Evolutionary conservation across 805 yeast species (phyloP).

Genomic region (Wickerhamiella parazyma): DNA sequence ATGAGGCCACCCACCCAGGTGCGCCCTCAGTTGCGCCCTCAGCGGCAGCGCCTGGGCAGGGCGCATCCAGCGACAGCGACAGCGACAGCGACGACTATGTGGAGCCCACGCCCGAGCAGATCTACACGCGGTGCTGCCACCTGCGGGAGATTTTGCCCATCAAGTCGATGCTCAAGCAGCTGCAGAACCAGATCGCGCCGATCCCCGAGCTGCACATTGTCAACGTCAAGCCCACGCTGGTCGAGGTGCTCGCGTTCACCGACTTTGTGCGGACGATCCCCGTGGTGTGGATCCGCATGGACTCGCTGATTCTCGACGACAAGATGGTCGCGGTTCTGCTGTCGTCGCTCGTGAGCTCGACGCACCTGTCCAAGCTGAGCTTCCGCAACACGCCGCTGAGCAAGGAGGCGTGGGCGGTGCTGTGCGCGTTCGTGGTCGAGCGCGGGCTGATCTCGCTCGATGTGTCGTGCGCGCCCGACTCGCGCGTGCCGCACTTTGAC

Average conservation of each 20-base stretch:
- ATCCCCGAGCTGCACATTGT: conserved; percentile 55
- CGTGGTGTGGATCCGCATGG: conserved; percentile 57
- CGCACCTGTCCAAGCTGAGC: conserved; percentile 55
- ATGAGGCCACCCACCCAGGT: too few species aligned
- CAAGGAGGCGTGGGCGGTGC: conserved; percentile 58
- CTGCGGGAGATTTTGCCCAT: conserved; percentile 83
- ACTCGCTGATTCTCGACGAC: conserved; percentile 59
- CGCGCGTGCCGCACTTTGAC: conserved; percentile 23
- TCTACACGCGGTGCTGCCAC: conserved; percentile 89
- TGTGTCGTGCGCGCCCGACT: conserved; percentile 20
- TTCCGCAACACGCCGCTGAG: conserved; percentile 67
- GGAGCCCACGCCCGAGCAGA: conserved; percentile 42
- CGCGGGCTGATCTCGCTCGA: conserved; percentile 24
- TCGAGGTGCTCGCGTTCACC: conserved; percentile 76
- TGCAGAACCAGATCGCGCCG: conserved; percentile 66
- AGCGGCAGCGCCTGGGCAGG: too few species aligned
- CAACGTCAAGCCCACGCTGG: conserved; percentile 81
- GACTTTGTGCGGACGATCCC: conserved; percentile 84
- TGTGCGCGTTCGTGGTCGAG: conserved; percentile 66
- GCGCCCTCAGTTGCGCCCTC: too few species aligned
- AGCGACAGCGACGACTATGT: neutral
- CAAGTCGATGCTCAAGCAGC: conserved; percentile 73
- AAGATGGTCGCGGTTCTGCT: conserved; percentile 69
- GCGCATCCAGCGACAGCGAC: neutral
- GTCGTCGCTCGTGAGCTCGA: conserved; percentile 53